Evolutionary conservation across 2,329 filamentous ascomycete species (phyloP).

Genomic region (Penicillium freii): DNA sequence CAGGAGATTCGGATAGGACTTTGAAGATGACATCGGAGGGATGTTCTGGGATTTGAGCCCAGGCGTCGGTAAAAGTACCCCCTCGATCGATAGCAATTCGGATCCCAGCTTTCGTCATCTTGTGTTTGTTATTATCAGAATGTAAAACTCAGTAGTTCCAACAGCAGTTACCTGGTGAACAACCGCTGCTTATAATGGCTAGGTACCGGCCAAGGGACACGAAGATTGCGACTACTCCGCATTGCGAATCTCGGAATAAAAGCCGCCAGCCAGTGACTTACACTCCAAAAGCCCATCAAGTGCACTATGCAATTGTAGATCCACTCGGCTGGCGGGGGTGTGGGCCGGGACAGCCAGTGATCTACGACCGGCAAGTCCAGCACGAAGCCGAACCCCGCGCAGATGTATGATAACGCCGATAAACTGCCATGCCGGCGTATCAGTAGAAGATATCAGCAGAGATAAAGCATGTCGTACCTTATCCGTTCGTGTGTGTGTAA

Average conservation of each 20-base stretch:
- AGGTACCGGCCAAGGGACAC: neutral
- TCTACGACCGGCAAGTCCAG: neutral
- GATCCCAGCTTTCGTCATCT: neutral
- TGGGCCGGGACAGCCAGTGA: neutral
- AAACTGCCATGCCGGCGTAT: neutral
- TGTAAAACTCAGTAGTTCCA: neutral
- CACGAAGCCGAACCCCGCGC: neutral
- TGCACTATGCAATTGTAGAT: neutral
- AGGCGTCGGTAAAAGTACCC: conserved; percentile 33
- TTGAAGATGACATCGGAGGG: conserved; percentile 28
- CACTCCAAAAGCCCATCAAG: neutral
- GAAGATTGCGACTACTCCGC: neutral
- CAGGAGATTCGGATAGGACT: conserved; percentile 31
- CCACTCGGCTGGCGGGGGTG: neutral
- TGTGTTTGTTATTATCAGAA: neutral
- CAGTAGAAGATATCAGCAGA: neutral
- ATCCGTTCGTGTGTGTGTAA: too few relatives aligned
- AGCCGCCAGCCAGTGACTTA: neutral
- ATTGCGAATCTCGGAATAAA: neutral
- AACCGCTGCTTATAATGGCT: neutral
- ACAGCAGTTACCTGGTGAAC: neutral
- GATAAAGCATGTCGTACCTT: neutral
- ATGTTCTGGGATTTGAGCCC: conserved; percentile 24
- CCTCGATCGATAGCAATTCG: conserved; percentile 19
- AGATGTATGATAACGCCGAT: neutral